Conservation (phyloP, 208 protist species). For the Acanthamoeba castellanii region DNA sequence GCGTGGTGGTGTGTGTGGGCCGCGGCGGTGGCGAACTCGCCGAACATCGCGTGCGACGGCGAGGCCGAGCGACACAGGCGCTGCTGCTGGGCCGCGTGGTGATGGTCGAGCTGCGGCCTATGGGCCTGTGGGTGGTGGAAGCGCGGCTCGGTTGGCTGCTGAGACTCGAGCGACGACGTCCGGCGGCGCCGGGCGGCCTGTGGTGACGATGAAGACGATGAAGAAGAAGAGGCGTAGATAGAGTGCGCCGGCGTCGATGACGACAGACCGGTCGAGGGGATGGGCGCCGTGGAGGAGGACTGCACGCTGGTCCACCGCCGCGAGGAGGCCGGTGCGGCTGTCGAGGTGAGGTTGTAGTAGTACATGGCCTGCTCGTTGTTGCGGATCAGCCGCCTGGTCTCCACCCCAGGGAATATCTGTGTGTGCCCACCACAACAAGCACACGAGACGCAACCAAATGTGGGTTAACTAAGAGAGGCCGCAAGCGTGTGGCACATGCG, state of each 20-base stretch:
- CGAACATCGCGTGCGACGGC: too few relatives aligned
- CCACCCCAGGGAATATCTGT: not conserved
- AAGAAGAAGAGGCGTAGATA: not conserved
- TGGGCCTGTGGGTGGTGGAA: too few relatives aligned
- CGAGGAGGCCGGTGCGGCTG: not conserved
- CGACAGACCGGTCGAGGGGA: not conserved
- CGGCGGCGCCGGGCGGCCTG: too few relatives aligned
- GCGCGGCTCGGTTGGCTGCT: too few relatives aligned
- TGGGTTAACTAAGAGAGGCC: not conserved
- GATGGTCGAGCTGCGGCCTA: too few relatives aligned
- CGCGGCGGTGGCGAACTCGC: not conserved
- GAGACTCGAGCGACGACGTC: too few relatives aligned
- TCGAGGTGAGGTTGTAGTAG: constrained; percentile 3
- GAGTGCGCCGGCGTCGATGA: not conserved
- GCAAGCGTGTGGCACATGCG: not conserved
- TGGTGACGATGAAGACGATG: too few relatives aligned
- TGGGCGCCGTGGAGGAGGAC: not conserved
- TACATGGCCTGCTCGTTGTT: constrained; percentile 62
- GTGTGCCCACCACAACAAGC: not conserved
- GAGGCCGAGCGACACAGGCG: not conserved
- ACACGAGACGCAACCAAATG: not conserved
- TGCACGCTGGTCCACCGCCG: not conserved
- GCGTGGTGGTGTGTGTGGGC: not conserved
- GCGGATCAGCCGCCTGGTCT: constrained; percentile 26
- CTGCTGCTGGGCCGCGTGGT: not conserved